Conservation (phyloP, 495 filamentous ascomycete species). For the Sordaria brevicollis region DNA sequence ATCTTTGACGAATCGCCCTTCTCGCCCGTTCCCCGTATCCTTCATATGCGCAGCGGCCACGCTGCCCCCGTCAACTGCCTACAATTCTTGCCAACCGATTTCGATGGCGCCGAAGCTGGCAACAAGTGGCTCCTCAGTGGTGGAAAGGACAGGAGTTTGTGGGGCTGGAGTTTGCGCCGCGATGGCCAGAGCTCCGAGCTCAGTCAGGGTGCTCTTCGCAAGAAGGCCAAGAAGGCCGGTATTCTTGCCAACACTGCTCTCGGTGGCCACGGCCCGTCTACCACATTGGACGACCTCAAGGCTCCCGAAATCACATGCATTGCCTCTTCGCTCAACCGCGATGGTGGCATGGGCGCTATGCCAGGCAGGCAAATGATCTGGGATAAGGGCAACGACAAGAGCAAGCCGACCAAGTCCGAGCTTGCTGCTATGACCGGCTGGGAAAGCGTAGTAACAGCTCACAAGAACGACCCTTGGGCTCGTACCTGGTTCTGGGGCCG, state of each 20-base stretch:
- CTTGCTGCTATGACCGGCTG: slow-evolving; percentile 71
- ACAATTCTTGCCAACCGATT: slow-evolving; percentile 71
- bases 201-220: slow-evolving; percentile 75
- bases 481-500: slow-evolving; percentile 97
- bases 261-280: slow-evolving; percentile 37
- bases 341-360: slow-evolving; percentile 78
- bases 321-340: slow-evolving; percentile 80
- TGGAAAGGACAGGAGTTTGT: slow-evolving; percentile 76
- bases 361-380: slow-evolving; percentile 61
- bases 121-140: slow-evolving; percentile 94
- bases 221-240: slow-evolving; percentile 75
- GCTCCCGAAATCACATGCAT: slow-evolving; percentile 84
- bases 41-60: slow-evolving; percentile 81
- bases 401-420: slow-evolving; percentile 46
- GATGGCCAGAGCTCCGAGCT: slow-evolving; percentile 92
- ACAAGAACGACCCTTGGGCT: slow-evolving; percentile 71
- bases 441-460: slow-evolving; percentile 95
- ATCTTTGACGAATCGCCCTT: slow-evolving; percentile 85
- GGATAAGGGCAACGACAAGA: slow-evolving; percentile 56
- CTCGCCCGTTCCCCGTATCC: slow-evolving; percentile 68
- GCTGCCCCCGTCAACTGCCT: slow-evolving; percentile 72
- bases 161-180: slow-evolving; percentile 89
- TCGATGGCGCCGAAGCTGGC: slow-evolving; percentile 75
- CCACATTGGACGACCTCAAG: slow-evolving; percentile 64
- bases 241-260: slow-evolving; percentile 42